Base-by-base conservation (phyloP, 148 eudicot genomes). In the Heliamphora exappendiculata region DNA sequence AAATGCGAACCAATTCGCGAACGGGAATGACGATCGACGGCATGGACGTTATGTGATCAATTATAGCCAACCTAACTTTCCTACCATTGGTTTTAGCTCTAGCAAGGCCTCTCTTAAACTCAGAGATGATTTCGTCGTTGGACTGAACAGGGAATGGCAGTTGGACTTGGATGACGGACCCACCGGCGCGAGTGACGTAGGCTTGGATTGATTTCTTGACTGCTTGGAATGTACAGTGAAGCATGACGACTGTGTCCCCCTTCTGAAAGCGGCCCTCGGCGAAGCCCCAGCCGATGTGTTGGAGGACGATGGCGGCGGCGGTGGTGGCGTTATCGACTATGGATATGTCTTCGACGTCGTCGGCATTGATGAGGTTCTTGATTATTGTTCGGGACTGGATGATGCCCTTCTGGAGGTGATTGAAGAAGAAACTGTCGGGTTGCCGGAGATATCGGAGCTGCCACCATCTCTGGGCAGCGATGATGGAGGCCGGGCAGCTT, bases 321-420 rank as follows among this genome's bases (percentile, higher is more conserved):
- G 98, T 94, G 76, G 98, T 94, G 82, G 97, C 97, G 87, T 94
- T 94, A 72, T 94, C 98, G 37, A 94, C 96, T 31, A 94, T 83
- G 53, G 96, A 90, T 70, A 94, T 77, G 42, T 90, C 92, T 5
- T 87, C 93, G 9, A 94, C 85, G 59, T 70, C 75, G 26, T 88
- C 84, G 44, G 98, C 98, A 85, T 92, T 92, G 80, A 92, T 87
- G 1, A 94, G 85, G 39, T 84, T 78, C n/a, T 82, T 86, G 67
- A 94, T 81, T 2, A 82, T 53, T 12, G 75, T 81, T 33, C 97
- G 89, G 19, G 98, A 73, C 0, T 37, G 51, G 67, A 88, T 89
- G 69, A 92, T 86, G 5, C 89, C 82, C 20, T 91, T 92, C n/a
- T 90, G 82, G 33, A 92, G 92, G 20, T 11, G 49, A 54, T 85